Base-by-base conservation (phyloP, 352 stramenopile genomes). In the Phytophthora citrophthora region DNA sequence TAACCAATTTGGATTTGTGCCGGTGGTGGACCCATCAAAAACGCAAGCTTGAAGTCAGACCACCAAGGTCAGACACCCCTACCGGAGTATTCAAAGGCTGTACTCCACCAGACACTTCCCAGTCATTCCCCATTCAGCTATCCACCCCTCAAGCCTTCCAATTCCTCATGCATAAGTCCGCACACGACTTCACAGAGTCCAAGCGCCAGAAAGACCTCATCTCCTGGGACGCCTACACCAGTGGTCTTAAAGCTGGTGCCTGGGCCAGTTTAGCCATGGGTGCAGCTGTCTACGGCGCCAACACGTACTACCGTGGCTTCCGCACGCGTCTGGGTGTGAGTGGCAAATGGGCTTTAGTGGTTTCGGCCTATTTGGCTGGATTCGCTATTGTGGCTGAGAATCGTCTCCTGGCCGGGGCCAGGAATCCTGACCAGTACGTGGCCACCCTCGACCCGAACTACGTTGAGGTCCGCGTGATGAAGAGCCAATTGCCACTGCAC, bases 331-430 rank as follows among this genome's bases (percentile, higher is more conserved):
- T 83, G 12, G 70, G 75, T 11, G 51, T 81, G 5, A 81, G 72
- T 56, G 75, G 75, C 43, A 83, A 83, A 31, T 74, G 68, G 58
- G 72, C 63, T 1, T 39, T 83, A 12, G 67, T 77, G n/a, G 72
- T 81, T 20, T 73, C 67, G 40, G 60, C 74, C 41, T 74, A 70
- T 15, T 23, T 83, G 24, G 72, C 65, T 15, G 65, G 68, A 16
- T 83, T 83, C 53, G 67, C 65, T 23, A 62, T 83, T 44, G 70
- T 72, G 23, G 43, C 72, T 27, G 69, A 83, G 49, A 72, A 74
- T 20, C 61, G 65, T 10, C 39, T 83, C 5, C 40, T 81, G 20
- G 32, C 27, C 4, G 64, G 69, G 52, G 75, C 68, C n/a, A 62
- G 60, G 34, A 77, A 83, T 39, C 75, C 72, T 4, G 68, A 81